Conservation (phyloP, 345 rosid genomes). For the Lumnitzera littorea region DNA sequence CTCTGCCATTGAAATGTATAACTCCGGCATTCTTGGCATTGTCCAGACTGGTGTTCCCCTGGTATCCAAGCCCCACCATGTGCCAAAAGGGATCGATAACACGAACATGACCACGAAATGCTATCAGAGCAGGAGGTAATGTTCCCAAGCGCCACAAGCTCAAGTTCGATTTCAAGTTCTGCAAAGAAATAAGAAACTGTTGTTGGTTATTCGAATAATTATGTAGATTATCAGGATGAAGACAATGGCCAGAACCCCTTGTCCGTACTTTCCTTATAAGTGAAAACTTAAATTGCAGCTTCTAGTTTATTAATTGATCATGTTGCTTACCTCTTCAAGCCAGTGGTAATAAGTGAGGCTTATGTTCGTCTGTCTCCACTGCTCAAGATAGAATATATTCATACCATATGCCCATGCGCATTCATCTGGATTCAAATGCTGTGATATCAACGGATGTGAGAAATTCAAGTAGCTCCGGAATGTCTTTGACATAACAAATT, state of each 20-base stretch:
- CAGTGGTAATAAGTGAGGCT: conserved; percentile 39
- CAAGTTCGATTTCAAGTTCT: conserved; percentile 36
- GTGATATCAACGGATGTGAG: conserved; percentile 34
- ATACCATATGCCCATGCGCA: conserved; percentile 76
- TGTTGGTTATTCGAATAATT: too few species aligned
- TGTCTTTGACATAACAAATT: conserved; percentile 15
- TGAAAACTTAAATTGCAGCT: neutral
- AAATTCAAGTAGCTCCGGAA: conserved; percentile 56
- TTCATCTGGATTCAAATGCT: conserved; percentile 33
- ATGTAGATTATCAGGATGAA: too few species aligned
- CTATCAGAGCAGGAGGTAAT: conserved; percentile 54
- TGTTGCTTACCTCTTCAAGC: conserved; percentile 29
- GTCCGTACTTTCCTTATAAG: neutral
- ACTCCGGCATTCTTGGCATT: conserved; percentile 45
- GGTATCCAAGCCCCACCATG: conserved; percentile 55
- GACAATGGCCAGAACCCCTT: neutral
- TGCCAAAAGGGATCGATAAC: conserved; percentile 56
- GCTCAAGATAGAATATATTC: conserved; percentile 56
- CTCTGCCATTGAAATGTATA: conserved; percentile 61
- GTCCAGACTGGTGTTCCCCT: conserved; percentile 27
- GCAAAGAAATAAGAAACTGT: too few species aligned
- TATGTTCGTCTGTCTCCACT: conserved; percentile 41
- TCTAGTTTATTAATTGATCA: neutral
- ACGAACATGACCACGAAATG: conserved; percentile 45
- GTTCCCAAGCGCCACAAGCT: conserved; percentile 51